These are phyloP conservation scores for Immersiella caudata DNA, from an alignment of 495 filamentous ascomycete genomes.

Conservation along the genomic window DNA sequence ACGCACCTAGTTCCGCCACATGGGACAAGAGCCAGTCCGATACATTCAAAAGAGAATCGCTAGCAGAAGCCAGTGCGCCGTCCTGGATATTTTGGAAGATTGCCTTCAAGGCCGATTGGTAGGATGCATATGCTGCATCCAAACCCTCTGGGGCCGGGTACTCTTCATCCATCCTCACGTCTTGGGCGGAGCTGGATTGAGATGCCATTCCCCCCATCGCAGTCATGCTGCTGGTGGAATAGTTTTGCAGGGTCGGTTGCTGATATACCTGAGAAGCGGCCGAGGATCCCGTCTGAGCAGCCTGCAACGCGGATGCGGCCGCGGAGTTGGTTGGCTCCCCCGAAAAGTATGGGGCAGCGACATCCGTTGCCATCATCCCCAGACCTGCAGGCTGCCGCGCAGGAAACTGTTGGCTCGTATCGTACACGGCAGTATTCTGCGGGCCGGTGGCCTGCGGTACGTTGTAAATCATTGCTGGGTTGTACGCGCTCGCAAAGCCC, in stretches of 20 bases:
- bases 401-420: conserved; percentile 76
- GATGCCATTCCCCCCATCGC: conserved; percentile 45
- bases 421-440: conserved; percentile 65
- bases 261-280: conserved; percentile 53
- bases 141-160: conserved; percentile 38
- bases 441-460: conserved; percentile 68
- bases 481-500: conserved; percentile 52
- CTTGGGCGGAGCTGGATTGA: conserved; percentile 43
- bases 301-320: conserved; percentile 51
- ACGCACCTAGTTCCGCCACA: conserved; percentile 81
- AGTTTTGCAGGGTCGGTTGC: conserved; percentile 51
- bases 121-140: conserved; percentile 72
- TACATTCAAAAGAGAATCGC: conserved; percentile 71
- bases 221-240: conserved; percentile 44
- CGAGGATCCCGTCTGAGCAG: conserved; percentile 43
- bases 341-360: conserved; percentile 75
- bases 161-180: conserved; percentile 50
- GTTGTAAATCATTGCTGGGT: conserved; percentile 76
- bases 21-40: conserved; percentile 85
- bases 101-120: conserved; percentile 70
- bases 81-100: conserved; percentile 76
- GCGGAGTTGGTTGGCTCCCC: conserved; percentile 68
- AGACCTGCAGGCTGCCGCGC: conserved; percentile 79
- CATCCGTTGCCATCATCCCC: conserved; percentile 71
- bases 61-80: conserved; percentile 73